Evolutionary conservation across 75 land plant species (phyloP), one percentile per base, ranked within the genome.

Genomic region (Sequoiadendron giganteum): DNA sequence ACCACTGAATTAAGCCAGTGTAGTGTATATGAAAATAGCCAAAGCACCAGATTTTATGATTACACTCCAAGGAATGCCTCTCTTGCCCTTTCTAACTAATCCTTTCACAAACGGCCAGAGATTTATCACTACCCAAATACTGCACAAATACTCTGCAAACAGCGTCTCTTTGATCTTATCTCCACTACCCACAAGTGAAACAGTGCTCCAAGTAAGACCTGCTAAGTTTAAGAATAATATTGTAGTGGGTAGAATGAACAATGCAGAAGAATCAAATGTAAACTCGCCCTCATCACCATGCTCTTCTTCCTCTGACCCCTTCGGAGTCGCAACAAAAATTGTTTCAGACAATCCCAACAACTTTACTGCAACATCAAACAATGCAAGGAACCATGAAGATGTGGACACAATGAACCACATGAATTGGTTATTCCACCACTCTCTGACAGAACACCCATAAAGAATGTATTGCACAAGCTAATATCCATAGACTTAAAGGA

Each of bases 371-470:
- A 89, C 87, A 47, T 81, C 72, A 21, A 90, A 47, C 40, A 82
- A 0, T 14, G 87, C 93, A 87, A 92, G 52, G 4, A 92, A 58
- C 79, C 85, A 88, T 7, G 91, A 70, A 28, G 87, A 87, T 3
- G 68, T 19, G 48, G 83, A n/a, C 43, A 6, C 42, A 28, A 92
- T 89, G 76, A 85, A 39, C 15, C 34, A 45, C 91, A 92, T 90
- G 61, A 90, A 40, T 38, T 85, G 85, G 86, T 85, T 85, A 84
- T 88, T 88, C 93, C 93, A 92, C 91, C 93, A 92, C 43, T 72
- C 85, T 25, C 87, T 84, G 4, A 86, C 2, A 0, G 91, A 92
- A 10, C 65, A 52, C 7, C 90, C 88, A 70, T 54, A 43, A 9
- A 34, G n/a, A 9, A 87, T 42, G 89, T 87, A 89, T 48, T 92